phyloP scores from a whole-genome alignment of 2,329 filamentous ascomycete species.

The Berkeleyomyces rouxiae region DNA sequence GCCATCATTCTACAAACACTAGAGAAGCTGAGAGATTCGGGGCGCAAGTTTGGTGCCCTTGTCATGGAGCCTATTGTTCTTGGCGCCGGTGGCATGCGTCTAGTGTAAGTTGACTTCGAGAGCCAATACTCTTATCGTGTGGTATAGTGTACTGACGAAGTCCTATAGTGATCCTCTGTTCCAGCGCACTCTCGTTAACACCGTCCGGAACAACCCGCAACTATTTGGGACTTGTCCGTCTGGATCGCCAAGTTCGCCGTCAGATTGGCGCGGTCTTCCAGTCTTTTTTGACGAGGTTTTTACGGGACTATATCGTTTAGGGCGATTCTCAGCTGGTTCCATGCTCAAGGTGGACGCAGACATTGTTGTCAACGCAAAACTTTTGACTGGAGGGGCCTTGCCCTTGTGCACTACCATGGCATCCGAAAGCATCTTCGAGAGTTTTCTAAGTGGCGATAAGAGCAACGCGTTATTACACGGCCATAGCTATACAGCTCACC shows the following conservation, averaged over 20 bases:
- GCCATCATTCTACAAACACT: slow-evolving; percentile 41
- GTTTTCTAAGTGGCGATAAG: slow-evolving; percentile 57
- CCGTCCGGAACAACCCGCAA: slow-evolving; percentile 42
- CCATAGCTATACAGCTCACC: slow-evolving; percentile 75
- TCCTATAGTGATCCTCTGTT: slow-evolving; percentile 57
- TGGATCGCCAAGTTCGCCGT: slow-evolving; percentile 14
- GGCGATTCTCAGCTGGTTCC: slow-evolving; percentile 50
- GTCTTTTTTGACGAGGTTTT: slow-evolving; percentile 79
- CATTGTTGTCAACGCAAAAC: slow-evolving; percentile 66
- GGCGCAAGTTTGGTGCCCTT: slow-evolving; percentile 55
- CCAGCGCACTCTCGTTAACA: slow-evolving; percentile 51
- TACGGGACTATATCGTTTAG: slow-evolving; percentile 68
- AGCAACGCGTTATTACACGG: slow-evolving; percentile 66
- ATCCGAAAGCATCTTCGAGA: slow-evolving; percentile 54
- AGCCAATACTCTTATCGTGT: not conserved
- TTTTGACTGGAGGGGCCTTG: slow-evolving; percentile 64
- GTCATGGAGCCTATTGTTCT: slow-evolving; percentile 69
- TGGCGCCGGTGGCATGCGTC: slow-evolving; percentile 69
- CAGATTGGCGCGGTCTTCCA: slow-evolving; percentile 55
- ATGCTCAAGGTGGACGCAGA: slow-evolving; percentile 55
- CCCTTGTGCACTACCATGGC: slow-evolving; percentile 64
- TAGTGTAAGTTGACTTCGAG: slow-evolving; percentile 39
- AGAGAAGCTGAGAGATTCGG: slow-evolving; percentile 33
- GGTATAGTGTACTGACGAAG: slow-evolving; percentile 10
- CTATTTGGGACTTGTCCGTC: slow-evolving; percentile 29